A percentile compares a stretch with the other conserved stretches of the same genome.
Conservation (phyloP, 2,329 filamentous ascomycete species). For the Phaeosphaeriaceae sp. region DNA sequence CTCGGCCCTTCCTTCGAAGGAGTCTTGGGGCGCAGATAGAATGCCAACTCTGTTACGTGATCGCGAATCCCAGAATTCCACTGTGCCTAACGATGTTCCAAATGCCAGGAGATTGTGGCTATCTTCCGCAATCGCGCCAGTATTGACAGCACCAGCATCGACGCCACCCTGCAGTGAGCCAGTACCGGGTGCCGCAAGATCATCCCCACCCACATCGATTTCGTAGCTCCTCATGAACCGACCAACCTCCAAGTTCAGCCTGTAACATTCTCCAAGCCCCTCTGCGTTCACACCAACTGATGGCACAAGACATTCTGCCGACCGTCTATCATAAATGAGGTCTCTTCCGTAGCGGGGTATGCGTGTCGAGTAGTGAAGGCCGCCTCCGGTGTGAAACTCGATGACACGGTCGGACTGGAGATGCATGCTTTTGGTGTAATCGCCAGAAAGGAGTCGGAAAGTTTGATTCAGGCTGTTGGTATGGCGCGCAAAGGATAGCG, state of each 20-base stretch:
- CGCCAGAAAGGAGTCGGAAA: constrained; percentile 84
- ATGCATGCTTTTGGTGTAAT: constrained; percentile 94
- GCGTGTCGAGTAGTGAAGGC: constrained; percentile 86
- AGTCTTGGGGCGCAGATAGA: constrained; percentile 62
- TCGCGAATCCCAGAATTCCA: constrained; percentile 95
- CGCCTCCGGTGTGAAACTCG: constrained; percentile 89
- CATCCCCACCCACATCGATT: constrained; percentile 86
- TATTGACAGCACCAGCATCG: constrained; percentile 83
- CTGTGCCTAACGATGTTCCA: constrained; percentile 91
- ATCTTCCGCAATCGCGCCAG: constrained; percentile 82
- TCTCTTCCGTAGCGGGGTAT: constrained; percentile 93
- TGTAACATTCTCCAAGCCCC: constrained; percentile 88
- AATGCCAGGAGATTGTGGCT: constrained; percentile 92
- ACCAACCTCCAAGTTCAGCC: constrained; percentile 88
- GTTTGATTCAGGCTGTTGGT: constrained; percentile 91
- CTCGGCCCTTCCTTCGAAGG: constrained; percentile 58
- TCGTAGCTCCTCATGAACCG: constrained; percentile 95
- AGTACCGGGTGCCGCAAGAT: constrained; percentile 68
- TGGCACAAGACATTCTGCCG: constrained; percentile 85
- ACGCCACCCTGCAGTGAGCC: constrained; percentile 86
- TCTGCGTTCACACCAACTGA: constrained; percentile 86
- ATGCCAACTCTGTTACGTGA: constrained; percentile 82
- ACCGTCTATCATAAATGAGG: constrained; percentile 80
- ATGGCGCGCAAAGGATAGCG: constrained; percentile 91
- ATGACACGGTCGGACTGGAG: constrained; percentile 89